A percentile compares a stretch with the other conserved stretches of the same genome.
Evolutionary conservation across 108 stramenopile genomes (phyloP).

Genomic region (Skeletonema costatum): DNA sequence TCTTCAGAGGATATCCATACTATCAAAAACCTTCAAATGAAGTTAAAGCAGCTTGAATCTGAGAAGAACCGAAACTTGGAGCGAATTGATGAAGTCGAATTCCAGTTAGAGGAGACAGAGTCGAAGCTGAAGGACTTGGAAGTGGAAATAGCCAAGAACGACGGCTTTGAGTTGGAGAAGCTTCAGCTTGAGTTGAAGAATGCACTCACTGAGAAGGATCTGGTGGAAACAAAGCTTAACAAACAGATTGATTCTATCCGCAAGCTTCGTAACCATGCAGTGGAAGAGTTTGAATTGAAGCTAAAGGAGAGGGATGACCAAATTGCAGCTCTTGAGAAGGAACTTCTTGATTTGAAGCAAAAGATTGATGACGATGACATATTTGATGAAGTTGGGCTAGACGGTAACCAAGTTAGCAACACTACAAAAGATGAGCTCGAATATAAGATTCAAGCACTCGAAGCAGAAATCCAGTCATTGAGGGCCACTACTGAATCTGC

Average conservation of each 20-base stretch:
- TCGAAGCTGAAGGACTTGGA: slow-evolving; percentile 26
- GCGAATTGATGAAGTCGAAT: slow-evolving; percentile 29
- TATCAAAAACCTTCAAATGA: slow-evolving; percentile 15
- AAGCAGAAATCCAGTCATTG: slow-evolving; percentile 44
- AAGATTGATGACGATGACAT: slow-evolving; percentile 28
- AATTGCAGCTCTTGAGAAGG: slow-evolving; percentile 43
- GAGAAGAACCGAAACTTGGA: slow-evolving; percentile 22
- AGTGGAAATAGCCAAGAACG: slow-evolving; percentile 3
- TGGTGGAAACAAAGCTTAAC: slow-evolving; percentile 26
- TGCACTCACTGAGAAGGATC: slow-evolving; percentile 25
- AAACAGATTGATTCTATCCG: slow-evolving; percentile 51
- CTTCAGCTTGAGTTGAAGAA: slow-evolving; percentile 50
- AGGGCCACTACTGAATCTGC: slow-evolving; percentile 24
- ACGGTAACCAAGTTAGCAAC: not conserved
- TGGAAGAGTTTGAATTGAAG: slow-evolving; percentile 44
- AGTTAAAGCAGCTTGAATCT: slow-evolving; percentile 15
- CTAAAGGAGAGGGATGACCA: slow-evolving; percentile 34
- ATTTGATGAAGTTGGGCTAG: slow-evolving; percentile 16
- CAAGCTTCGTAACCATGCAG: slow-evolving; percentile 43
- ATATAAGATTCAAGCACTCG: slow-evolving; percentile 43
- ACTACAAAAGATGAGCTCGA: slow-evolving; percentile 31
- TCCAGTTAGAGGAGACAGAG: slow-evolving; percentile 29
- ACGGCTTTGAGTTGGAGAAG: slow-evolving; percentile 42
- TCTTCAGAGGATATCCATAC: slow-evolving; percentile 15
- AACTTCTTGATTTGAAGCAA: slow-evolving; percentile 30